Base-by-base conservation (phyloP, 768 basidiomycete species). In the Lactifluus pinguis region DNA sequence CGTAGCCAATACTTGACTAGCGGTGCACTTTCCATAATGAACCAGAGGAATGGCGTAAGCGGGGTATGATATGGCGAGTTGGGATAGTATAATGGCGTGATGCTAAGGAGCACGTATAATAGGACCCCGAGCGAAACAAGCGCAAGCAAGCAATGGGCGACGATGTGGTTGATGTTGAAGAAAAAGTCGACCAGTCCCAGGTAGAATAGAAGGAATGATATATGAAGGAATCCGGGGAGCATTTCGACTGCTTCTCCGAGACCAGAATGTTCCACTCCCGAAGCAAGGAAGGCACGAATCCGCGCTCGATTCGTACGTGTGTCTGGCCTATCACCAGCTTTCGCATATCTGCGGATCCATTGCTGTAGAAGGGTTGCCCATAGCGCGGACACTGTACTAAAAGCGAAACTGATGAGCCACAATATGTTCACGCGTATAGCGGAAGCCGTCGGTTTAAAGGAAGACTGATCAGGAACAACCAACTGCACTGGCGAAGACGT, bases 231-330 rank as follows among this genome's bases (percentile, higher is more conserved):
- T 17, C 10, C 29, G 4, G 49, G 49, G 29, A 81, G 76, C 17
- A 70, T 61, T 39, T 75, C 73, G 6, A 79, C 75, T 6, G 80
- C 66, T 2, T 71, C 67, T 9, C 71, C 65, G 68, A 80, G 72
- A 7, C 68, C 66, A 60, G 77, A 81, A 45, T 64, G 68, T 17
- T 72, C 69, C 32, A 34, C 32, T 4, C 32, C 6, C 32, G 6
- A 9, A 9, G 9, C 1, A 34, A 34, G 32, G 32, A 34, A 34
- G 5, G 9, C 32, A 34, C 9, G 32, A 34, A 34, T 34, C 9
- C 6, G 32, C 5, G 32, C 32, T 2, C 32, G 6, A 9, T 34
- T 34, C 32, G 0, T 6, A 1, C 6, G 32, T 34, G 32, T 34
- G 32, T 34, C 5, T 34, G 9, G 32, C 32, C 32, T 34, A 34